Evolutionary conservation across 495 filamentous ascomycete species (phyloP).

Genomic region (Penicillium angulare): DNA sequence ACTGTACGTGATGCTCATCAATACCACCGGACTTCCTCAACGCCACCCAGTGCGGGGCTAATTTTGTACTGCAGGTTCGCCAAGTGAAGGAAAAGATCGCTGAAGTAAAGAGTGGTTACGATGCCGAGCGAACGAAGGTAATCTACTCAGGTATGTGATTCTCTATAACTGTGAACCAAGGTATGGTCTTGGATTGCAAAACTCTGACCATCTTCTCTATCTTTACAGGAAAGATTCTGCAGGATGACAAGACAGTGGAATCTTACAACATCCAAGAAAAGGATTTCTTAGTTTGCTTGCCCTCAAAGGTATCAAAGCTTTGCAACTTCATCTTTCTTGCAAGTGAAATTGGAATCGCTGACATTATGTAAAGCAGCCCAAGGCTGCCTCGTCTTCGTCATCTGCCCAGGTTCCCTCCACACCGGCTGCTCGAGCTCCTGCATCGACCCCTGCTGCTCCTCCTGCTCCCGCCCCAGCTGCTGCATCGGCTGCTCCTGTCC

Average conservation of each 20-base stretch:
- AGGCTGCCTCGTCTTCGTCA: conserved; percentile 58
- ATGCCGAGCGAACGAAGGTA: conserved; percentile 81
- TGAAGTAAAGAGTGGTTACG: conserved; percentile 81
- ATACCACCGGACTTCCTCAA: conserved; percentile 3
- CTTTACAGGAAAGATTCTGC: conserved; percentile 84
- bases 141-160: conserved; percentile 82
- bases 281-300: conserved; percentile 97
- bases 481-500: conserved; percentile 57
- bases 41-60: conserved; percentile 31
- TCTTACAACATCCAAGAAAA: conserved; percentile 99
- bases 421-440: conserved; percentile 43
- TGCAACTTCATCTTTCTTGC: background rate
- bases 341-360: background rate
- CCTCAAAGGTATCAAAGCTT: conserved; percentile 71
- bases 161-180: too few species aligned
- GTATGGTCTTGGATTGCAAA: too few species aligned
- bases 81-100: conserved; percentile 87
- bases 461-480: conserved; percentile 64
- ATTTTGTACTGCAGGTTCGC: conserved; percentile 61
- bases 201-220: too few species aligned
- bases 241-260: conserved; percentile 93
- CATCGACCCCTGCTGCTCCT: conserved; percentile 54
- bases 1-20: conserved; percentile 55
- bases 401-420: conserved; percentile 59
- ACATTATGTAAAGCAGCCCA: conserved; percentile 52